Percentiles rank a stretch among this genome's conserved stretches.
Evolutionary conservation across 805 yeast genomes (phyloP).

Genomic region (Wickerhamiella allomyrinae): DNA sequence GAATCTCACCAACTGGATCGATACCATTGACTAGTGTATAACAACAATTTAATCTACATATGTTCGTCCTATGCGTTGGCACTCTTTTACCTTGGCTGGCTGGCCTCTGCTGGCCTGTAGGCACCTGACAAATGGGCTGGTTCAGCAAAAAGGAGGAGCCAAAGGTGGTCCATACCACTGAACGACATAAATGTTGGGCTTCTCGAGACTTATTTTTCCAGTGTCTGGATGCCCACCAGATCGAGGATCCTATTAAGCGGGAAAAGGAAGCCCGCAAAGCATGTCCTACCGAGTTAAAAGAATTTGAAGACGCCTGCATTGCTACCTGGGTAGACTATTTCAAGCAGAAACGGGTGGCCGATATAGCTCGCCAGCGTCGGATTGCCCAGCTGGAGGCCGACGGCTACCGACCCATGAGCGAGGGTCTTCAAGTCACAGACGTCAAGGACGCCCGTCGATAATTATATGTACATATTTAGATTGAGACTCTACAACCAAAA

Average conservation of each 20-base stretch:
- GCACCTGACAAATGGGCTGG: slow-evolving; percentile 35
- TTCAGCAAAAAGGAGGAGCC: slow-evolving; percentile 33
- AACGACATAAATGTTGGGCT: slow-evolving; percentile 78
- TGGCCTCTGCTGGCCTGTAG: background rate
- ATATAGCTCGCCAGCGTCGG: slow-evolving; percentile 52
- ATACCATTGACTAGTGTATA: background rate
- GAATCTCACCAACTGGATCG: slow-evolving; percentile 29
- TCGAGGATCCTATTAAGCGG: slow-evolving; percentile 46
- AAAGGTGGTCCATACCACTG: slow-evolving; percentile 22
- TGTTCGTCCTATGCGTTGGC: too few relatives aligned
- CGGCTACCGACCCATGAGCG: slow-evolving; percentile 28
- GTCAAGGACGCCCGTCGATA: slow-evolving; percentile 7
- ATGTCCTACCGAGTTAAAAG: slow-evolving; percentile 44
- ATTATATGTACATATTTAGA: background rate
- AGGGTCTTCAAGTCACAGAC: slow-evolving; percentile 38
- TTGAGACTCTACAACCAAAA: too few relatives aligned
- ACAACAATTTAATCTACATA: too few relatives aligned
- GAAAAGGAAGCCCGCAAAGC: slow-evolving; percentile 34
- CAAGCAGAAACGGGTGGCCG: slow-evolving; percentile 77
- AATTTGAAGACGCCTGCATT: slow-evolving; percentile 63
- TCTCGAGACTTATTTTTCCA: slow-evolving; percentile 63
- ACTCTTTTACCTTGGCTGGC: too few relatives aligned
- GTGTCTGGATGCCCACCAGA: slow-evolving; percentile 55
- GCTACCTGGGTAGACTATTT: slow-evolving; percentile 81
- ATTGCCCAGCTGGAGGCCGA: slow-evolving; percentile 56